These are phyloP conservation scores for Zygnema circumcarinatum DNA, from an alignment of 139 green algal species.

Conservation along the genomic window DNA sequence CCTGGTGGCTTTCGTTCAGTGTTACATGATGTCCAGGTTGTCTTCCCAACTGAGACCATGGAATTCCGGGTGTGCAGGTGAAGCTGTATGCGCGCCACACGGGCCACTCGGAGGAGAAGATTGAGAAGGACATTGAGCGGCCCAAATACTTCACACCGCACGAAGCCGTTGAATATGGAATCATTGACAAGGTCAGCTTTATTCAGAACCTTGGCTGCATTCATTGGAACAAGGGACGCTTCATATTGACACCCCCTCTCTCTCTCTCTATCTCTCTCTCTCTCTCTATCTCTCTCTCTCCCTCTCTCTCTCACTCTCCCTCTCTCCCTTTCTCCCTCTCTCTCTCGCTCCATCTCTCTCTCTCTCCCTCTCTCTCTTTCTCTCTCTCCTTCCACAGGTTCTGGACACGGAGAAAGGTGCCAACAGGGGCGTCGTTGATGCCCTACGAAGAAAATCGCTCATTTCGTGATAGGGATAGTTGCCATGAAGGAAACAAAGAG, in stretches of 20 bases:
- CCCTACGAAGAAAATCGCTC: conserved; percentile 20
- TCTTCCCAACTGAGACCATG: no score
- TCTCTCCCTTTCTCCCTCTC: background rate
- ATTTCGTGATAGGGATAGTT: no score
- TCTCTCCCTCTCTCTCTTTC: background rate
- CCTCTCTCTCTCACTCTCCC: background rate
- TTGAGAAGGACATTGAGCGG: conserved; percentile 84
- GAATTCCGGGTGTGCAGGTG: no score
- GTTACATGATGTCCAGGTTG: no score
- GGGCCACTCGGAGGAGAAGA: conserved; percentile 78
- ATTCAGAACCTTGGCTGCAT: no score
- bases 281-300: conserved; percentile 13
- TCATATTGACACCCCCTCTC: background rate
- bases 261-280: background rate
- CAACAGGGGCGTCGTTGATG: conserved; percentile 18
- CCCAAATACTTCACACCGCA: conserved; percentile 92
- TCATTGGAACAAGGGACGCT: no score
- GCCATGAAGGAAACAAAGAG: no score
- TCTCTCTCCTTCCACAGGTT: conserved; percentile 21
- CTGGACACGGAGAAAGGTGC: conserved; percentile 24
- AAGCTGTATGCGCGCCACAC: conserved; percentile 71
- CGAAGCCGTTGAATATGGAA: conserved; percentile 86
- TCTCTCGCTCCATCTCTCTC: background rate
- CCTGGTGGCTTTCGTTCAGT: no score
- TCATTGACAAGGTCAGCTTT: conserved; percentile 88